phyloP scores from a whole-genome alignment of 345 rosid genomes.

The Kernera saxatilis region DNA sequence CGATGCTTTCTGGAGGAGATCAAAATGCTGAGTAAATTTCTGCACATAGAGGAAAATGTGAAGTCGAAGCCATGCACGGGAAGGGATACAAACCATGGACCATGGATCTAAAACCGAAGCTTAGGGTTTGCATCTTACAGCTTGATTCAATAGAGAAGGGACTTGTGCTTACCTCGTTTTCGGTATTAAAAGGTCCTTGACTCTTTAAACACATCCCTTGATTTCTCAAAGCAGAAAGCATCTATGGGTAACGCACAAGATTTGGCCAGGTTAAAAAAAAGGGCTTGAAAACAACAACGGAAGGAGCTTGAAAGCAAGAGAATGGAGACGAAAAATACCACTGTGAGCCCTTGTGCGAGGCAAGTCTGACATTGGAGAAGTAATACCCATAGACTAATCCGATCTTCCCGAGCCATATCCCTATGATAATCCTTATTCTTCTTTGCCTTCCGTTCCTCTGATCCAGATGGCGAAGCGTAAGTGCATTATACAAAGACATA shows the following conservation, averaged over 20 bases:
- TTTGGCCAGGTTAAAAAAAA: background rate
- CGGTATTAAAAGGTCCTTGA: conserved; percentile 73
- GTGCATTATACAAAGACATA: background rate
- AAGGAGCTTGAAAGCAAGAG: background rate
- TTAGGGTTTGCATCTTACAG: background rate
- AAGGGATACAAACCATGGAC: too few relatives aligned
- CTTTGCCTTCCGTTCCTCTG: conserved; percentile 82
- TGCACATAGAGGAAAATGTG: conserved; percentile 28
- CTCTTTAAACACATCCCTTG: conserved; percentile 51
- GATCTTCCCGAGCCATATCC: conserved; percentile 54
- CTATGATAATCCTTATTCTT: conserved; percentile 64
- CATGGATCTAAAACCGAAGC: background rate
- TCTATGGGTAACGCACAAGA: conserved; percentile 31
- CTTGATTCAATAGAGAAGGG: background rate
- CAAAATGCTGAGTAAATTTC: conserved; percentile 94
- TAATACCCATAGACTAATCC: conserved; percentile 60
- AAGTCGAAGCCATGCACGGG: background rate
- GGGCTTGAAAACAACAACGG: background rate
- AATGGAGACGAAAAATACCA: conserved; percentile 37
- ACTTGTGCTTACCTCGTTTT: conserved; percentile 52
- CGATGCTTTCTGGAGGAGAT: conserved; percentile 86
- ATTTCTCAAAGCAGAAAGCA: conserved; percentile 87
- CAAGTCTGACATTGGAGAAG: conserved; percentile 79
- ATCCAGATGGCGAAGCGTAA: background rate
- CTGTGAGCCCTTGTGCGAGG: conserved; percentile 87